Percentiles rank a stretch among this genome's conserved stretches.
These are phyloP conservation scores for Mucor indicus DNA, from an alignment of 371 early-diverging fungal genomes.

Conservation along the genomic window DNA sequence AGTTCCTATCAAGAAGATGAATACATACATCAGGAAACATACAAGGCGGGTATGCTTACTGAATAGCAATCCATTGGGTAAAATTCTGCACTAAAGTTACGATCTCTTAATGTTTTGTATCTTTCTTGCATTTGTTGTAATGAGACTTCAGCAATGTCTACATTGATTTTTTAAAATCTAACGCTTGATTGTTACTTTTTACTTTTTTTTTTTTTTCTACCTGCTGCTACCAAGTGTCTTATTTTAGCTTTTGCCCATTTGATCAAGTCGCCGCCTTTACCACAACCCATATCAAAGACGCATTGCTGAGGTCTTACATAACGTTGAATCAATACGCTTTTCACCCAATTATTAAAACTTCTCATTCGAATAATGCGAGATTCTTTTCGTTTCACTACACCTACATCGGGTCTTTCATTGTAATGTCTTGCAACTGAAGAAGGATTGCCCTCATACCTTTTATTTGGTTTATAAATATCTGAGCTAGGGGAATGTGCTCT, in stretches of 20 bases:
- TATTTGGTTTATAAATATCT: too few relatives aligned
- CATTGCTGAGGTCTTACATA: conserved; percentile 48
- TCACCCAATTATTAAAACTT: conserved; percentile 97
- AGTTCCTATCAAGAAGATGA: conserved; percentile 40
- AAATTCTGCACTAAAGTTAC: conserved; percentile 71
- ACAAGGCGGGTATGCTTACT: conserved; percentile 49
- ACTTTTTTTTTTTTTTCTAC: conserved; percentile 23
- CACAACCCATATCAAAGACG: conserved; percentile 96
- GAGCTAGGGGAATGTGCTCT: background rate
- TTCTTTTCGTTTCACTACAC: conserved; percentile 69
- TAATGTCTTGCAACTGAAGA: conserved; percentile 85
- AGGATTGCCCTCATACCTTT: conserved; percentile 9
- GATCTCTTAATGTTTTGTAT: conserved; percentile 56
- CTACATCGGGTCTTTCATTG: conserved; percentile 84
- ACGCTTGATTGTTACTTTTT: background rate
- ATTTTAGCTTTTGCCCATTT: conserved; percentile 87
- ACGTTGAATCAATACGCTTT: conserved; percentile 81
- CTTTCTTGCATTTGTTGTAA: conserved; percentile 86
- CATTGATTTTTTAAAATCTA: background rate
- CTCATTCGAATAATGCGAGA: conserved; percentile 85
- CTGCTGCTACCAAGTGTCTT: conserved; percentile 69
- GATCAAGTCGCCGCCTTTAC: conserved; percentile 98
- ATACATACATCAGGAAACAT: too few relatives aligned
- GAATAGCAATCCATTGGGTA: conserved; percentile 80
- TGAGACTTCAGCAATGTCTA: conserved; percentile 94